Evolutionary conservation across 2,329 filamentous ascomycete genomes (phyloP).

Genomic region (Aureobasidium sp.): DNA sequence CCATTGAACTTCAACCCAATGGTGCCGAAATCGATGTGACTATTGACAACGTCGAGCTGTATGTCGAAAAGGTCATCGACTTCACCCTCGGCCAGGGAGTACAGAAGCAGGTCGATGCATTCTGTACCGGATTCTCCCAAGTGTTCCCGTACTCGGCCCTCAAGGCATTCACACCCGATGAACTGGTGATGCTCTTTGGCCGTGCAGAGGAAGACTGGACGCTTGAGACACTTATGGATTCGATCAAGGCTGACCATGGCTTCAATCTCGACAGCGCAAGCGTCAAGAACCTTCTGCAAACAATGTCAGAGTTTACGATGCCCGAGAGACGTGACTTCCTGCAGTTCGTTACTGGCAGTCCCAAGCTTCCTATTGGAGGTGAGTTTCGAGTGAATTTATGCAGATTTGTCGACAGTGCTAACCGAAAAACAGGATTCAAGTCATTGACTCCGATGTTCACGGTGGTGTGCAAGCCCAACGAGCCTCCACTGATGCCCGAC

Average conservation of each 20-base stretch:
- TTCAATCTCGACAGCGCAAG: constrained; percentile 98
- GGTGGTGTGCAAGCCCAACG: constrained; percentile 97
- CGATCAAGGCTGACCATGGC: constrained; percentile 96
- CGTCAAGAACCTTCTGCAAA: constrained; percentile 84
- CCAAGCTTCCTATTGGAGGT: constrained; percentile 97
- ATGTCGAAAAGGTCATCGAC: constrained; percentile 83
- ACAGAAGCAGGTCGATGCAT: constrained; percentile 80
- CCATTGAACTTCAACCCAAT: constrained; percentile 70
- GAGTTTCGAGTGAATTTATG: constrained; percentile 31
- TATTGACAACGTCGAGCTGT: constrained; percentile 83
- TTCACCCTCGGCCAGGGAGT: constrained; percentile 87
- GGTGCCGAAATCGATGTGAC: constrained; percentile 70
- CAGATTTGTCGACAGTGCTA: background rate
- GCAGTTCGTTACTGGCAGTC: constrained; percentile 96
- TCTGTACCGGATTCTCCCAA: constrained; percentile 82
- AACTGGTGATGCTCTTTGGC: constrained; percentile 91
- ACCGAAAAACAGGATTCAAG: constrained; percentile 66
- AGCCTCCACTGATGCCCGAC: constrained; percentile 84
- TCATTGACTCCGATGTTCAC: constrained; percentile 97
- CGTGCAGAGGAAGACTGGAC: constrained; percentile 94
- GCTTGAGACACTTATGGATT: constrained; percentile 94
- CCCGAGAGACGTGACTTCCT: constrained; percentile 83
- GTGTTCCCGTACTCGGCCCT: constrained; percentile 94
- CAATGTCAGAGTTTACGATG: constrained; percentile 77
- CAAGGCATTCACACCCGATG: constrained; percentile 87